Base-by-base conservation (phyloP, 108 stramenopile species). In the Parietichytrium sp. region DNA sequence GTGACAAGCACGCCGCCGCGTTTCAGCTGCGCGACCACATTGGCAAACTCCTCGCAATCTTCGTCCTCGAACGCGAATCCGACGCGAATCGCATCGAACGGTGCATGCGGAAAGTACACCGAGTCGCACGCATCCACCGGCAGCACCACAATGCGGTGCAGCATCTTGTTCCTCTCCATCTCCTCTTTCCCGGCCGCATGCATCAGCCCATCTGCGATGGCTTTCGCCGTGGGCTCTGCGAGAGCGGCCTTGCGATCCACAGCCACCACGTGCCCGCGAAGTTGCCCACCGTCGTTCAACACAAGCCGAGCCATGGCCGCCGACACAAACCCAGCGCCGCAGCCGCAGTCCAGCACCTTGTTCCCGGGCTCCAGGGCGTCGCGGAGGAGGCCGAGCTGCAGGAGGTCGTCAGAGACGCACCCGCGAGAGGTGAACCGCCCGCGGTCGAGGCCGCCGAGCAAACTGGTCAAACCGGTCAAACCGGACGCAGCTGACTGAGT, bases 61-160 rank as follows among this genome's bases (percentile, higher is more conserved):
- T 36, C 42, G 7, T 72, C 13, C 8, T 33, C 38, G 20, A 72
- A 72, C 10, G 20, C 10, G 45, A 72, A 72, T 6, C 61, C 61
- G n/a, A 45, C 61, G 33, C 61, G 61, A 20, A 72, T 72, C 16
- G 61, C 61, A 42, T 72, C 61, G 20, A 72, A 72, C 1, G 61
- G 61, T 1, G 38, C 61, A 25, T 42, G 38, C 12, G 61, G 61
- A n/a, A 72, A 42, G 20, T 33, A 42, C 61, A 72, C 1, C 16
- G 36, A 33, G 20, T 42, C 42, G 1, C 36, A 33, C 23, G 38
- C 61, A 42, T 72, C 61, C 20, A 72, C 23, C 10, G 61, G 61
- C 61, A 72, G 36, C 10, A 45, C 8, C 0, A 72, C 45, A 27
- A 72, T 72, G 33, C 61, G 61, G 38, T 72, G 36, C 2, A 45